Percentiles rank a stretch among this genome's conserved stretches.
Conservation (phyloP, 1,284 basidiomycete genomes). For the Fistulinella staudtii region DNA sequence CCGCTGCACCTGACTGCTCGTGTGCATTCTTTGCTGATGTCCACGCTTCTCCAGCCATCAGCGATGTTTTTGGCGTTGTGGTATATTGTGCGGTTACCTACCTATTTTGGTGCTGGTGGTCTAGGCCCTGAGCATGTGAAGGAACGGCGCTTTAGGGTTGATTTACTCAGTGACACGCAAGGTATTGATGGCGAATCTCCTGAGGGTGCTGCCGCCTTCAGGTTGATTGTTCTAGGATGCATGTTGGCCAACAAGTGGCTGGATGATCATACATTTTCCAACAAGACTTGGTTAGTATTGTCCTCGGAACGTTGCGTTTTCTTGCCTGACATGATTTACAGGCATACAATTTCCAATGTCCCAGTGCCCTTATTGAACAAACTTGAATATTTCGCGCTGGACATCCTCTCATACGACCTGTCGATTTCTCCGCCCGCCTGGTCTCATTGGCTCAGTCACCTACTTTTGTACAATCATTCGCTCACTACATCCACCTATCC, state of each 20-base stretch:
- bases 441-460: conserved; percentile 64
- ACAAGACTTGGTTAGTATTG: conserved; percentile 78
- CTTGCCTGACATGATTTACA: conserved; percentile 27
- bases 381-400: conserved; percentile 65
- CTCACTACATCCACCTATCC: conserved; percentile 54
- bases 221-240: conserved; percentile 75
- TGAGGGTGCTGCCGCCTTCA: conserved; percentile 60
- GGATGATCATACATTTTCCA: conserved; percentile 89
- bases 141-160: conserved; percentile 59
- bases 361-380: conserved; percentile 65
- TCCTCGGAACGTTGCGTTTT: not conserved
- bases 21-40: conserved; percentile 68
- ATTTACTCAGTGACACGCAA: conserved; percentile 52
- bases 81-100: conserved; percentile 78
- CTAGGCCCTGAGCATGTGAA: conserved; percentile 48
- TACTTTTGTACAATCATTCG: conserved; percentile 60
- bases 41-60: conserved; percentile 78
- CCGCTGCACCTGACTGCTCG: conserved; percentile 50
- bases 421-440: conserved; percentile 60
- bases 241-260: conserved; percentile 92
- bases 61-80: conserved; percentile 76
- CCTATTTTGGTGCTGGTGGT: conserved; percentile 51
- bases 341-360: conserved; percentile 75
- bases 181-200: conserved; percentile 47
- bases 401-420: conserved; percentile 65